Percentiles rank a stretch among this genome's conserved stretches.
Evolutionary conservation across 1,139 yeast species (phyloP).

Genomic region (Candida freyschussii): DNA sequence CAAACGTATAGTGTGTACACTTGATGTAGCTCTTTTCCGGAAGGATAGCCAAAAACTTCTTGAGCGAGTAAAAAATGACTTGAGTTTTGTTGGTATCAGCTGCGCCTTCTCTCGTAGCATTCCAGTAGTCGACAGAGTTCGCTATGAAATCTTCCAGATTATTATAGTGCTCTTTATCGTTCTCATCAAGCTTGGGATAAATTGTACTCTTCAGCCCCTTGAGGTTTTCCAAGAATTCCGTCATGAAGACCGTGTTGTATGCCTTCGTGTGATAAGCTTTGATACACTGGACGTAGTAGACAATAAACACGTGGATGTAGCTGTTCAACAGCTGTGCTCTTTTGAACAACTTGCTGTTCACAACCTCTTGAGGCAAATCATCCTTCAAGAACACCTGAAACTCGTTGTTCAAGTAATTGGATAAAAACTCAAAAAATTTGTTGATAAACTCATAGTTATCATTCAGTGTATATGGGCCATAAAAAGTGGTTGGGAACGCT

Average conservation of each 20-base stretch:
- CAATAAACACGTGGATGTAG: constrained; percentile 20
- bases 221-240: constrained; percentile 17
- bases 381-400: constrained; percentile 17
- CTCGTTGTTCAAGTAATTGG: constrained; percentile 18
- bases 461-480: constrained; percentile 19
- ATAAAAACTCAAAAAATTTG: constrained; percentile 21
- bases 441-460: constrained; percentile 21
- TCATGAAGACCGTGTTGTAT: constrained; percentile 18
- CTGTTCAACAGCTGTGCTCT: constrained; percentile 19
- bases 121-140: constrained; percentile 15
- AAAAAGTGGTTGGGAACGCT: constrained; percentile 19
- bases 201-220: constrained; percentile 12
- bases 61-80: constrained; percentile 23
- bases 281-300: constrained; percentile 24
- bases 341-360: constrained; percentile 13
- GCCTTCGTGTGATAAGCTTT: constrained; percentile 23
- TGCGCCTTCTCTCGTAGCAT: constrained; percentile 3
- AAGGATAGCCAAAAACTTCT: constrained; percentile 19
- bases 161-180: constrained; percentile 14
- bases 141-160: constrained; percentile 15
- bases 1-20: constrained; percentile 8
- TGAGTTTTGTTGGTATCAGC: constrained; percentile 20
- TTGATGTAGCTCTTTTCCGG: constrained; percentile 18
- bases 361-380: constrained; percentile 10
- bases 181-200: constrained; percentile 11